Conservation (phyloP, 805 yeast genomes). For the Kazachstania psychrophila region DNA sequence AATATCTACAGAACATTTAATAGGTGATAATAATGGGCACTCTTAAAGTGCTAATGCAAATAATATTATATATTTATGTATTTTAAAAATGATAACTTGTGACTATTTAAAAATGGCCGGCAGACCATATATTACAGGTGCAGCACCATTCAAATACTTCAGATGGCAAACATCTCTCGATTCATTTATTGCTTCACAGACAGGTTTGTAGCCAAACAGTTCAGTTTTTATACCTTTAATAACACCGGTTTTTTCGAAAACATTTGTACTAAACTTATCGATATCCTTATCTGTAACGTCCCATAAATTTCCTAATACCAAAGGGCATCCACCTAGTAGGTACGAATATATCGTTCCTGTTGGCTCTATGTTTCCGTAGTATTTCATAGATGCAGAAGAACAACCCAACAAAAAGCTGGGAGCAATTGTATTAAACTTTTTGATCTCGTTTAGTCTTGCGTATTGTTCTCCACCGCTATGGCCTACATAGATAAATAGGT, state of each 20-base stretch:
- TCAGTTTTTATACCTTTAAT: slow-evolving; percentile 22
- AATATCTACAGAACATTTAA: too few species aligned
- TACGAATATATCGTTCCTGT: slow-evolving; percentile 71
- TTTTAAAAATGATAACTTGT: too few species aligned
- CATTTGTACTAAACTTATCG: slow-evolving; percentile 58
- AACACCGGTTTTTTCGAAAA: slow-evolving; percentile 63
- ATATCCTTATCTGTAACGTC: slow-evolving; percentile 95
- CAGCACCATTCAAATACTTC: slow-evolving; percentile 77
- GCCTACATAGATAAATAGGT: slow-evolving; percentile 71
- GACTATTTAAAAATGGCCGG: slow-evolving; percentile 42
- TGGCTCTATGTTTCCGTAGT: slow-evolving; percentile 55
- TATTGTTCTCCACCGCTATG: slow-evolving; percentile 96
- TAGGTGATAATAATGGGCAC: too few species aligned
- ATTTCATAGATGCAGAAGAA: slow-evolving; percentile 64
- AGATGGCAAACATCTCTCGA: slow-evolving; percentile 65
- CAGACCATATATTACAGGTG: slow-evolving; percentile 84
- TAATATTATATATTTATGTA: too few species aligned
- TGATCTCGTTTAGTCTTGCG: slow-evolving; percentile 46
- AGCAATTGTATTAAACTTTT: slow-evolving; percentile 37
- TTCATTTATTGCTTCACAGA: slow-evolving; percentile 48
- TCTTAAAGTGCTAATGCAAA: too few species aligned
- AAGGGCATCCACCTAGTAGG: slow-evolving; percentile 71
- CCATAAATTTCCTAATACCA: slow-evolving; percentile 84
- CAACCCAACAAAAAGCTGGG: slow-evolving; percentile 78
- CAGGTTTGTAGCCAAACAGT: slow-evolving; percentile 18